Percentiles rank a stretch among this genome's conserved stretches.
These are phyloP conservation scores for Gossypium aridum DNA, from an alignment of 441 rosid species.

Conservation along the genomic window DNA sequence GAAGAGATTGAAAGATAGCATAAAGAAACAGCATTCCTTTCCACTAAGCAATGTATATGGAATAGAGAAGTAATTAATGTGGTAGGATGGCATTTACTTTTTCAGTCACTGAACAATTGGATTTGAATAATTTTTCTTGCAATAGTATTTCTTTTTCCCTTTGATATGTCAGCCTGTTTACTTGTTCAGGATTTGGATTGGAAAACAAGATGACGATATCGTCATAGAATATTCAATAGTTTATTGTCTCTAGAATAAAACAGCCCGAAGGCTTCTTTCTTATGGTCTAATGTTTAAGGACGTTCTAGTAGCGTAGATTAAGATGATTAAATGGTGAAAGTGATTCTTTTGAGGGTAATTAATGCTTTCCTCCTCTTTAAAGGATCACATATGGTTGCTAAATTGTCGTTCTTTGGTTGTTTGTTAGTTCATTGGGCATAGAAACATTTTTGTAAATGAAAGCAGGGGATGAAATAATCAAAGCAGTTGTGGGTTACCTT, in stretches of 20 bases:
- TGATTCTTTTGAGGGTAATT: not conserved
- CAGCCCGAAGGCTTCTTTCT: not conserved
- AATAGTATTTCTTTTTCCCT: not conserved
- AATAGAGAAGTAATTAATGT: not conserved
- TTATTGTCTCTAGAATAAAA: not conserved
- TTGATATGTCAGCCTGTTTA: not conserved
- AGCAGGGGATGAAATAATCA: not conserved
- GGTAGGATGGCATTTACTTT: not conserved
- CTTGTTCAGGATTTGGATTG: not conserved
- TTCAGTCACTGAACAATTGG: not conserved
- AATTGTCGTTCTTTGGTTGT: not conserved
- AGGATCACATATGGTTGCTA: not conserved
- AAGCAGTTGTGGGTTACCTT: not conserved
- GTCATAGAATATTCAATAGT: not conserved
- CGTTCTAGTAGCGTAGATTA: not conserved
- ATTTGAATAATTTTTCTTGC: not conserved
- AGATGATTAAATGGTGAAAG: not conserved
- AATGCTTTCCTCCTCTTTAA: not conserved
- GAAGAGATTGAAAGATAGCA: not conserved
- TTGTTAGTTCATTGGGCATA: not conserved
- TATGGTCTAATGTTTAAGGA: not conserved
- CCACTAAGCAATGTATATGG: not conserved
- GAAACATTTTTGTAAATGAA: not conserved
- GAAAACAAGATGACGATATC: not conserved
- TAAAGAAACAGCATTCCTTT: not conserved